These are phyloP conservation scores for Rhynchosporium graminicola DNA, from an alignment of 2,329 filamentous ascomycete genomes.

Conservation along the genomic window DNA sequence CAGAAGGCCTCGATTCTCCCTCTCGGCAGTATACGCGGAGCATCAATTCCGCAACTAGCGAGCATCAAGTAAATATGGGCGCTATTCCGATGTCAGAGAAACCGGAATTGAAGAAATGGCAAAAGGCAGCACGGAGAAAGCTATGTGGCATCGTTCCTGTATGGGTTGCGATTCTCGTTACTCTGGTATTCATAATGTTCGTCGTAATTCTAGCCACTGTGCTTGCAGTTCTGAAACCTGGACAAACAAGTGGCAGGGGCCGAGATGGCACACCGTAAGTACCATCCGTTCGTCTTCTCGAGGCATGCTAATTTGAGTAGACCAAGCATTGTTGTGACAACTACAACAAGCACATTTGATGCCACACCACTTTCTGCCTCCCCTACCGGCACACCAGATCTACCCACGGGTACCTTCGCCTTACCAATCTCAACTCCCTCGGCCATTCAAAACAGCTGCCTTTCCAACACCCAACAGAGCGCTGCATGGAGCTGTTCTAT, in stretches of 20 bases:
- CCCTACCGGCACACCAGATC: constrained; percentile 52
- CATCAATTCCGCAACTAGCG: constrained; percentile 52
- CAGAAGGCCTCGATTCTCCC: constrained; percentile 53
- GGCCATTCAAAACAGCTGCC: constrained; percentile 55
- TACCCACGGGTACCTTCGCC: constrained; percentile 56
- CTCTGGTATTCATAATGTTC: constrained; percentile 56
- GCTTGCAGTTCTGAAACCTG: constrained; percentile 32
- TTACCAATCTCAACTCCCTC: constrained; percentile 55
- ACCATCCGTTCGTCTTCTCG: not conserved
- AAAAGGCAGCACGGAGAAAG: constrained; percentile 54
- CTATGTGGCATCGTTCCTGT: constrained; percentile 61
- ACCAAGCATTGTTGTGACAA: constrained; percentile 27
- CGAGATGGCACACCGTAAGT: constrained; percentile 30
- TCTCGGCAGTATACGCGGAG: constrained; percentile 54
- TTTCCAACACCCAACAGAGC: constrained; percentile 56
- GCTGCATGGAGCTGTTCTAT: constrained; percentile 66
- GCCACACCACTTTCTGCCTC: constrained; percentile 52
- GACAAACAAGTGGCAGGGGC: constrained; percentile 21
- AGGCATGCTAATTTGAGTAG: constrained; percentile 17
- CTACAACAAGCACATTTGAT: constrained; percentile 48
- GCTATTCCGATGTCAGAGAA: constrained; percentile 52
- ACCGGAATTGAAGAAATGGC: constrained; percentile 51
- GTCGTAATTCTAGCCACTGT: constrained; percentile 56
- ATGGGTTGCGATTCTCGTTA: constrained; percentile 59
- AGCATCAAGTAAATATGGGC: constrained; percentile 55